Percentiles rank a stretch among this genome's conserved stretches.
phyloP scores from a whole-genome alignment of 768 basidiomycete genomes.

The Vararia minispora region DNA sequence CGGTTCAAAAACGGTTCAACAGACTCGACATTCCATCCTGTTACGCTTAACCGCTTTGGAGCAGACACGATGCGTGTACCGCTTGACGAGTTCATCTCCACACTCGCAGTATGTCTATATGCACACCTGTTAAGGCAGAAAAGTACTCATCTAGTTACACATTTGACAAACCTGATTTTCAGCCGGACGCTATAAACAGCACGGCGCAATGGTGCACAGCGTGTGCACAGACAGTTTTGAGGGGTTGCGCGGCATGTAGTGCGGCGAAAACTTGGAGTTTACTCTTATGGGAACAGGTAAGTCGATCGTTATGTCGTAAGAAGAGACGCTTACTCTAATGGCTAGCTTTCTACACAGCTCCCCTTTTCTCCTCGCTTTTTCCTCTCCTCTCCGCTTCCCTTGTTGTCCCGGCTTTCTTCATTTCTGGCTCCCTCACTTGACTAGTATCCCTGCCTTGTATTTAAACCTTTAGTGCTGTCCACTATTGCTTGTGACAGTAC shows the following conservation, averaged over 20 bases:
- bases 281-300: too few relatives aligned
- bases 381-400: too few relatives aligned
- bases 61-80: neutral
- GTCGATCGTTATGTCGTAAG: too few relatives aligned
- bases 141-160: neutral
- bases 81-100: neutral
- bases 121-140: conserved; percentile 7
- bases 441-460: too few relatives aligned
- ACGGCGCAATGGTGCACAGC: neutral
- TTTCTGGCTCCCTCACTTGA: too few relatives aligned
- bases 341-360: too few relatives aligned
- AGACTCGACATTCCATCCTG: neutral
- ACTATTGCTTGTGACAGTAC: too few relatives aligned
- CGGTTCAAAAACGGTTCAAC: conserved; percentile 1
- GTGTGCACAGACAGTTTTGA: neutral
- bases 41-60: neutral
- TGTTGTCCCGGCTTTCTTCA: too few relatives aligned
- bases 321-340: too few relatives aligned
- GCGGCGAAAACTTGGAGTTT: too few relatives aligned
- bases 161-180: neutral
- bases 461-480: too few relatives aligned
- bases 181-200: conserved; percentile 20
- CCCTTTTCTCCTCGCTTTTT: too few relatives aligned
- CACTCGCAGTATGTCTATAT: neutral
- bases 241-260: neutral